These are phyloP conservation scores for Pisolithus albus DNA, from an alignment of 768 basidiomycete species.

Conservation along the genomic window DNA sequence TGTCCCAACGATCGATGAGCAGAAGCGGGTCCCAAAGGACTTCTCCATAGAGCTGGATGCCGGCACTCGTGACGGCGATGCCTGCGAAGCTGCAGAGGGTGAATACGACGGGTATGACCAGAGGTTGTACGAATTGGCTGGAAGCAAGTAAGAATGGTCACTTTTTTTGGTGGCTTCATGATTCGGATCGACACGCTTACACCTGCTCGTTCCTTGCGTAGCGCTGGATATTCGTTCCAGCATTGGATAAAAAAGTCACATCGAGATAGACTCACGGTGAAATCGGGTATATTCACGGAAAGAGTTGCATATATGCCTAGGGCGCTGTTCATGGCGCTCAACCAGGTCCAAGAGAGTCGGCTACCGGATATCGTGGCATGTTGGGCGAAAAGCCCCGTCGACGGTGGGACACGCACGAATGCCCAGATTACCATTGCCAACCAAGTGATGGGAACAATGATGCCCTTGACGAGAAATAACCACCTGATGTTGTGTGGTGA, in stretches of 20 bases:
- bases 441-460: conserved; percentile 59
- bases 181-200: conserved; percentile 30
- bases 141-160: background rate
- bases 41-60: conserved; percentile 61
- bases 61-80: conserved; percentile 74
- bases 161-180: background rate
- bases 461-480: conserved; percentile 65
- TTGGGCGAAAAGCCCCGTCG: conserved; percentile 50
- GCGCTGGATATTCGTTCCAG: conserved; percentile 34
- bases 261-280: conserved; percentile 39
- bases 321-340: conserved; percentile 69
- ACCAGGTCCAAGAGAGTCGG: conserved; percentile 66
- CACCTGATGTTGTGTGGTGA: conserved; percentile 74
- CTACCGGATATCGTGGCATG: conserved; percentile 49
- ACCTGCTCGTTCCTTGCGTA: conserved; percentile 66
- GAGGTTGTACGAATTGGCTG: conserved; percentile 67
- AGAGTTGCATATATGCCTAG: conserved; percentile 69
- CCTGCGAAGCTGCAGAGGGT: conserved; percentile 73
- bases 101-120: conserved; percentile 76
- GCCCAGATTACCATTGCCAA: conserved; percentile 76
- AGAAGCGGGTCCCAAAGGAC: conserved; percentile 69
- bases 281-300: conserved; percentile 80
- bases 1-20: conserved; percentile 77
- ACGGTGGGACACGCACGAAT: conserved; percentile 56
- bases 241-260: background rate